A percentile compares a stretch with the other conserved stretches of the same genome.
These are phyloP conservation scores for Dendrobium catenatum DNA, from an alignment of 106 monocot species.

Conservation along the genomic window DNA sequence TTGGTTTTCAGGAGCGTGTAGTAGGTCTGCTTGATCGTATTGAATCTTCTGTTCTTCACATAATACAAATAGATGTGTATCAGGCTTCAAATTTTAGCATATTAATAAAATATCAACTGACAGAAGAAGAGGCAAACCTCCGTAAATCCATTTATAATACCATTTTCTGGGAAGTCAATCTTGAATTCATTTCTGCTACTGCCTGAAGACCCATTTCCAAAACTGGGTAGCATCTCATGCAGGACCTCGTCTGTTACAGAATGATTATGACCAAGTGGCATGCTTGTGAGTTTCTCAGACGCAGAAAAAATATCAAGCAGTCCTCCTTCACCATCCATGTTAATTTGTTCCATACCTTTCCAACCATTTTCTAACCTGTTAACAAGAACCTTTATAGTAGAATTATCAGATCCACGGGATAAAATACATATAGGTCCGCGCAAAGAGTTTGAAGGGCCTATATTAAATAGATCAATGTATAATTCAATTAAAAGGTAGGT, in stretches of 20 bases:
- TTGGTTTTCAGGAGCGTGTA: not conserved
- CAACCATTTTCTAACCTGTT: conserved; percentile 8
- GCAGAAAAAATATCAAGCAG: not conserved
- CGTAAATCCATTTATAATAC: not conserved
- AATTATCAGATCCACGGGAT: conserved; percentile 6
- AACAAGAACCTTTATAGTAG: conserved; percentile 4
- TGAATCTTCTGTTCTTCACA: conserved; percentile 8
- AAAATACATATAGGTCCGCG: conserved; percentile 5
- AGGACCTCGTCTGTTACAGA: not conserved
- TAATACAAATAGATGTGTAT: not conserved
- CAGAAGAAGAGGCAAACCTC: conserved; percentile 2
- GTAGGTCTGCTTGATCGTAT: conserved; percentile 4
- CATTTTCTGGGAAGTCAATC: not conserved
- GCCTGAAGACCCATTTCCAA: not conserved
- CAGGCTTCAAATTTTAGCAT: conserved; percentile 5
- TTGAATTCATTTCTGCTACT: not conserved
- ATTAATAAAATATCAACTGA: not conserved
- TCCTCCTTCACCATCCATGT: not conserved
- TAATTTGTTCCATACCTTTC: not conserved
- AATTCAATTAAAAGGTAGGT: not conserved
- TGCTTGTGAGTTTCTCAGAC: not conserved
- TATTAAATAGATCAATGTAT: conserved; percentile 1
- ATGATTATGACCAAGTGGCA: not conserved
- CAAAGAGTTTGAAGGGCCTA: not conserved
- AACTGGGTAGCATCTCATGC: conserved; percentile 7